Percentiles rank a stretch among this genome's conserved stretches.
phyloP scores from a whole-genome alignment of 1,284 basidiomycete genomes.

The Violaceomyces palustris region DNA sequence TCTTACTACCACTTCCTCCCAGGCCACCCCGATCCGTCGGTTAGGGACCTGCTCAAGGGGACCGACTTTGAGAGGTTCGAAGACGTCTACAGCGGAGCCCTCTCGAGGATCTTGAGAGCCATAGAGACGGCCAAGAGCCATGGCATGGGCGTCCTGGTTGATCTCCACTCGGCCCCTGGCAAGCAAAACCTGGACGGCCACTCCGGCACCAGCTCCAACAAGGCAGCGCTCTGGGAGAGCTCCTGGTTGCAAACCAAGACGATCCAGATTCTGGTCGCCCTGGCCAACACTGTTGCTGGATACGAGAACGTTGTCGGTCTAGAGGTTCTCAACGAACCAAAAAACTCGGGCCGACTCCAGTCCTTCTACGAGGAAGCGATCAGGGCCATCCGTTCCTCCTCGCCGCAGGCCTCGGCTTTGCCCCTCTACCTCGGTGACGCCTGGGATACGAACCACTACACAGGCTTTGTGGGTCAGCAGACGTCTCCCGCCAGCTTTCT shows the following conservation, averaged over 20 bases:
- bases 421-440: slow-evolving; percentile 66
- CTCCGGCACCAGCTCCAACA: slow-evolving; percentile 28
- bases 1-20: slow-evolving; percentile 65
- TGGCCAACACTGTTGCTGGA: slow-evolving; percentile 50
- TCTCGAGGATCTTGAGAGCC: slow-evolving; percentile 65
- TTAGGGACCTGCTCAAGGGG: slow-evolving; percentile 58
- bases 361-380: slow-evolving; percentile 58
- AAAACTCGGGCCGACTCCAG: slow-evolving; percentile 52
- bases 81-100: slow-evolving; percentile 67
- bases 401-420: slow-evolving; percentile 14
- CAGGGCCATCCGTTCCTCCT: slow-evolving; percentile 57
- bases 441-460: slow-evolving; percentile 70
- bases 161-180: slow-evolving; percentile 63
- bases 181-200: slow-evolving; percentile 56
- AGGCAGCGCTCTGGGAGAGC: slow-evolving; percentile 49
- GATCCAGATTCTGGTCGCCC: slow-evolving; percentile 62
- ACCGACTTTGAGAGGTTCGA: slow-evolving; percentile 67
- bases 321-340: slow-evolving; percentile 79
- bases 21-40: slow-evolving; percentile 66
- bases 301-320: slow-evolving; percentile 71
- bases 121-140: slow-evolving; percentile 63
- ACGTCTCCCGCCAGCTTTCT: slow-evolving; percentile 54
- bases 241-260: slow-evolving; percentile 51
- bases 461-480: slow-evolving; percentile 57
- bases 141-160: slow-evolving; percentile 75